phyloP scores from a whole-genome alignment of 495 filamentous ascomycete species.

The Aspergillus bridgeri region DNA sequence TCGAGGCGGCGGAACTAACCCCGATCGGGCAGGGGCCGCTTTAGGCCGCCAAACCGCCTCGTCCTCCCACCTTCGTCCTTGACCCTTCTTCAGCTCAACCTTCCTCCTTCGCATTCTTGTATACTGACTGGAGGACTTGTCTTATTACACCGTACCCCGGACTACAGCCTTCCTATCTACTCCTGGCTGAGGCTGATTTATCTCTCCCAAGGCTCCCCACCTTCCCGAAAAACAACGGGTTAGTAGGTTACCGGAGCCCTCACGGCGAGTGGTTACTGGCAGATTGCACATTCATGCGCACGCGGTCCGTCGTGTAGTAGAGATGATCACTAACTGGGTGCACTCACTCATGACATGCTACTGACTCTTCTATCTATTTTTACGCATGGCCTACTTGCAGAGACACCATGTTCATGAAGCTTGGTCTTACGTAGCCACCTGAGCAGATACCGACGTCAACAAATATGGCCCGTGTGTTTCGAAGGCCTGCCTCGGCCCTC shows the following conservation, averaged over 20 bases:
- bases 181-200: neutral
- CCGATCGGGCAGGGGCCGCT: conserved; percentile 15
- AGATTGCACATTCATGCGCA: neutral
- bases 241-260: neutral
- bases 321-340: conserved; percentile 17
- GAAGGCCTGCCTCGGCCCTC: conserved; percentile 31
- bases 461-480: conserved; percentile 39
- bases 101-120: neutral
- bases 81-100: conserved; percentile 1
- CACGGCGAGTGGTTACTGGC: neutral
- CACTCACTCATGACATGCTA: conserved; percentile 2
- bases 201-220: neutral
- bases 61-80: conserved; percentile 2
- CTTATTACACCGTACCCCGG: neutral
- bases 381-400: conserved; percentile 8
- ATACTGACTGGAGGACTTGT: neutral
- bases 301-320: conserved; percentile 3
- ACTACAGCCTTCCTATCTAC: neutral
- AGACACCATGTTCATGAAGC: conserved; percentile 14
- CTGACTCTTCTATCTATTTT: neutral
- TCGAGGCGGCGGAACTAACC: conserved; percentile 12
- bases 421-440: conserved; percentile 15
- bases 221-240: neutral
- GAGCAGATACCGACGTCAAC: conserved; percentile 17
- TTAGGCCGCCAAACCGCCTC: conserved; percentile 27